Conservation (phyloP, 2,329 filamentous ascomycete genomes). For the Tolypocladium endophyticum region DNA sequence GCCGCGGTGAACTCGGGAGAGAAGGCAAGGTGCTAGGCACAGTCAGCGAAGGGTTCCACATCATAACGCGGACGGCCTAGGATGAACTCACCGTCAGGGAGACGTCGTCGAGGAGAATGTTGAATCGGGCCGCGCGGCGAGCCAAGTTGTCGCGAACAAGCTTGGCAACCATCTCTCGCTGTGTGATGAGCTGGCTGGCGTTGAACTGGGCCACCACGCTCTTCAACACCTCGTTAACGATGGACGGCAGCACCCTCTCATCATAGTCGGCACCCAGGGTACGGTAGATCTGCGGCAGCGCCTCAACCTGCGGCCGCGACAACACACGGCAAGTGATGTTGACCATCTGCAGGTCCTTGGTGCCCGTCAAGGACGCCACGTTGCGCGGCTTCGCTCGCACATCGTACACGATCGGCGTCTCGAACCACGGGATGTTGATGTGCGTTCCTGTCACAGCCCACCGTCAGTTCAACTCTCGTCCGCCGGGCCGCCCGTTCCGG, state of each 20-base stretch:
- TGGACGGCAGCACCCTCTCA: conserved; percentile 90
- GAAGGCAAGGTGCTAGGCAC: conserved; percentile 54
- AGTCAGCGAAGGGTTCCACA: not conserved
- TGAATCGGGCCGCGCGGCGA: conserved; percentile 85
- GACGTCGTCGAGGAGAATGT: conserved; percentile 94
- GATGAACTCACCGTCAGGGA: conserved; percentile 68
- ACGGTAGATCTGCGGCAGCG: conserved; percentile 92
- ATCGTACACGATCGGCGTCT: conserved; percentile 93
- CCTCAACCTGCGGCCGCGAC: conserved; percentile 75
- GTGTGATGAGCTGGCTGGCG: conserved; percentile 93
- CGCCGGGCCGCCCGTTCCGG: not conserved
- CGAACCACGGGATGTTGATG: conserved; percentile 90
- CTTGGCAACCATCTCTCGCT: conserved; percentile 90
- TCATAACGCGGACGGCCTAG: not conserved
- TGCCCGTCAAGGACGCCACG: conserved; percentile 92
- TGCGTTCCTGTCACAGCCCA: conserved; percentile 61
- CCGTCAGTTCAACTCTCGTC: conserved; percentile 5
- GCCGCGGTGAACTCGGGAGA: conserved; percentile 65
- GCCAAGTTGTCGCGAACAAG: conserved; percentile 90
- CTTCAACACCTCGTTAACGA: conserved; percentile 98
- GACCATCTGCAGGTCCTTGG: conserved; percentile 99
- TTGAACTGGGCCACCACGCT: conserved; percentile 99
- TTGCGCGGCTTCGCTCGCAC: conserved; percentile 96
- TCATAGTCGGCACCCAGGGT: conserved; percentile 95
- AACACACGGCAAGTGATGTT: conserved; percentile 99